Evolutionary conservation across 2,329 filamentous ascomycete species (phyloP).

Genomic region (Claviceps fusiformis): DNA sequence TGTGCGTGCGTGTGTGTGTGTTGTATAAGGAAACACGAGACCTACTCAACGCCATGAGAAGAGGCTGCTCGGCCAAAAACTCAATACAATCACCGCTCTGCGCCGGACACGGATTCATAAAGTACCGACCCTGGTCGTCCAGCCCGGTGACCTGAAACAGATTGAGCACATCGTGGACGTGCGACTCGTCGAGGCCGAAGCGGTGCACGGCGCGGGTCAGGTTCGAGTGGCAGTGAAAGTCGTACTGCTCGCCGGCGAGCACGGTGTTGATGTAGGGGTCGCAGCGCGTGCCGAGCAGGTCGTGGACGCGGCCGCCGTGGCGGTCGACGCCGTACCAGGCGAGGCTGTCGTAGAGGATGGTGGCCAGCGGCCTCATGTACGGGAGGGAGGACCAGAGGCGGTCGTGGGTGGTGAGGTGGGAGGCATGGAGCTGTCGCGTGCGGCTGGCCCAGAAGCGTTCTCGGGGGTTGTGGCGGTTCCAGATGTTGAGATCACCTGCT

Average conservation of each 20-base stretch:
- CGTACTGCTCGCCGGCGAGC: constrained; percentile 56
- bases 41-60: constrained; percentile 46
- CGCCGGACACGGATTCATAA: constrained; percentile 54
- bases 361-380: constrained; percentile 61
- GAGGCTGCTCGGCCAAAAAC: constrained; percentile 68
- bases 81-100: constrained; percentile 48
- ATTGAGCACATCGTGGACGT: constrained; percentile 78
- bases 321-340: constrained; percentile 45
- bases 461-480: constrained; percentile 61
- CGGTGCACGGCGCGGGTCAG: constrained; percentile 58
- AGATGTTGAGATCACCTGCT: constrained; percentile 65
- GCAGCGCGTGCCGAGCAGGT: constrained; percentile 69
- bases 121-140: constrained; percentile 58
- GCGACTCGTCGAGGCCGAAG: constrained; percentile 53
- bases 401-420: constrained; percentile 59
- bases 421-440: constrained; percentile 65
- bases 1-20: no score
- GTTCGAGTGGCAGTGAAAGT: constrained; percentile 78
- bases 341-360: constrained; percentile 57
- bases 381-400: constrained; percentile 67
- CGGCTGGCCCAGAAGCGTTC: constrained; percentile 74
- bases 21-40: constrained; percentile 1
- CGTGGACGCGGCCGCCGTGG: constrained; percentile 57
- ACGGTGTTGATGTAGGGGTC: constrained; percentile 73
- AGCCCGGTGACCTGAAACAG: constrained; percentile 75